These are phyloP conservation scores for Sanghuangporus sanghuang DNA, from an alignment of 1,284 basidiomycete genomes.

Conservation along the genomic window DNA sequence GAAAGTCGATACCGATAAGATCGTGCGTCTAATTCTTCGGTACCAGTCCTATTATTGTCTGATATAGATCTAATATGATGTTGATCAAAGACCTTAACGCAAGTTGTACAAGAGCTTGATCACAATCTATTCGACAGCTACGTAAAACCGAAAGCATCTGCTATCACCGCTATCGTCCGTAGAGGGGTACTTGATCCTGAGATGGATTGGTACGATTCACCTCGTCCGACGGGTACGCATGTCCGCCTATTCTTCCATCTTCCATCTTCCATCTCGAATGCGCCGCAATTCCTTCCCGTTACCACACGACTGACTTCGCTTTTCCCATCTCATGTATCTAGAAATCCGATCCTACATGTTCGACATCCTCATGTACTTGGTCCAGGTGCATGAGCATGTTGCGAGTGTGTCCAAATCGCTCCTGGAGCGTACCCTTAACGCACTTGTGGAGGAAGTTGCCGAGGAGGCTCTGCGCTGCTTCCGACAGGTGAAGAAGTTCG, in stretches of 20 bases:
- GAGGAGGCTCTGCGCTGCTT: constrained; percentile 81
- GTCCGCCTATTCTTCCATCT: not conserved
- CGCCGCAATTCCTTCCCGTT: too few species aligned
- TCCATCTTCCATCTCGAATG: too few species aligned
- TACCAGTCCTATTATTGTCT: not conserved
- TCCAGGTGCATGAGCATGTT: constrained; percentile 90
- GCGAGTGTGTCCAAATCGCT: constrained; percentile 74
- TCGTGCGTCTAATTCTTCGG: constrained; percentile 33
- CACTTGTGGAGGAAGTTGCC: constrained; percentile 81
- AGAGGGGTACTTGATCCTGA: constrained; percentile 73
- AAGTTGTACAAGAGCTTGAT: constrained; percentile 81
- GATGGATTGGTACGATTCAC: constrained; percentile 91
- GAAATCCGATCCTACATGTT: constrained; percentile 96
- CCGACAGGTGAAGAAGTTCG: constrained; percentile 82
- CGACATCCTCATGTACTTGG: constrained; percentile 82
- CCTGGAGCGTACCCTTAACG: constrained; percentile 76
- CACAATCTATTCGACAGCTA: constrained; percentile 85
- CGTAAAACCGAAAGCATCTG: constrained; percentile 69
- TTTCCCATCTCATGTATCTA: constrained; percentile 27
- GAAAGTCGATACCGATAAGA: constrained; percentile 72
- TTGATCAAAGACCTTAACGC: constrained; percentile 56
- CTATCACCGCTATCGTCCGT: constrained; percentile 66
- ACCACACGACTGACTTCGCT: not conserved
- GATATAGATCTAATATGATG: not conserved
- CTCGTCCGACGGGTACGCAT: constrained; percentile 80